These are phyloP conservation scores for Cyberlindnera subsufficiens DNA, from an alignment of 805 yeast genomes.

Conservation along the genomic window DNA sequence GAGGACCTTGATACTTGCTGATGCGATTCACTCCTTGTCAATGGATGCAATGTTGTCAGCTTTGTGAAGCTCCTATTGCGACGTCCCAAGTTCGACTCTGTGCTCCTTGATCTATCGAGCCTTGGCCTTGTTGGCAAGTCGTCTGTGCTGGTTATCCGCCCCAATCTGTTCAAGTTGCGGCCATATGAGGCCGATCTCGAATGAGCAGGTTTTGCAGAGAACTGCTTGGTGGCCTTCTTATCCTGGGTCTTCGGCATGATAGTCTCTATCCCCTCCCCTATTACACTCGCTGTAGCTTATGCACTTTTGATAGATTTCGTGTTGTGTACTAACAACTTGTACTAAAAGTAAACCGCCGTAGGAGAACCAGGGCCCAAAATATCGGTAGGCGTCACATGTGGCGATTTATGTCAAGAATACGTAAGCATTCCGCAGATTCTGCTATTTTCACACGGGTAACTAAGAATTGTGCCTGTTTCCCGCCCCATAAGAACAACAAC, in stretches of 20 bases:
- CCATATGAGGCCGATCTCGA: constrained; percentile 22
- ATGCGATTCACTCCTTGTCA: constrained; percentile 19
- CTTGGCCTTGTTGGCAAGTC: constrained; percentile 7
- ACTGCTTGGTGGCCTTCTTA: constrained; percentile 10
- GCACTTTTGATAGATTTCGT: not conserved
- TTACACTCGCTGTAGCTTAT: not conserved
- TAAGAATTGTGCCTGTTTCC: too few relatives aligned
- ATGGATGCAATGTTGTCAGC: constrained; percentile 16
- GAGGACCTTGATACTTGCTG: constrained; percentile 11
- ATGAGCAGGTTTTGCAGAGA: constrained; percentile 16
- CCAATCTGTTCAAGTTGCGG: constrained; percentile 20
- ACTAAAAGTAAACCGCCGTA: too few relatives aligned
- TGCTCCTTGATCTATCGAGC: constrained; percentile 20
- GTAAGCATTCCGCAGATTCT: too few relatives aligned
- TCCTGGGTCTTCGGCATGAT: constrained; percentile 3
- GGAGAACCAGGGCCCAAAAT: too few relatives aligned
- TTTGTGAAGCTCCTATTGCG: constrained; percentile 19
- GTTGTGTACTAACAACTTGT: too few relatives aligned
- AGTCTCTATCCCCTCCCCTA: too few relatives aligned
- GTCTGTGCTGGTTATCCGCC: constrained; percentile 16
- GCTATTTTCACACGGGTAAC: too few relatives aligned
- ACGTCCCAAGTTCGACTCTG: constrained; percentile 15
- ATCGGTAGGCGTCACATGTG: too few relatives aligned
- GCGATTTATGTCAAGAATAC: too few relatives aligned
- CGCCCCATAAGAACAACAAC: too few relatives aligned